Evolutionary conservation across 768 basidiomycete species (phyloP), one percentile per base, ranked within the genome.

Genomic region (Artomyces pyxidatus): DNA sequence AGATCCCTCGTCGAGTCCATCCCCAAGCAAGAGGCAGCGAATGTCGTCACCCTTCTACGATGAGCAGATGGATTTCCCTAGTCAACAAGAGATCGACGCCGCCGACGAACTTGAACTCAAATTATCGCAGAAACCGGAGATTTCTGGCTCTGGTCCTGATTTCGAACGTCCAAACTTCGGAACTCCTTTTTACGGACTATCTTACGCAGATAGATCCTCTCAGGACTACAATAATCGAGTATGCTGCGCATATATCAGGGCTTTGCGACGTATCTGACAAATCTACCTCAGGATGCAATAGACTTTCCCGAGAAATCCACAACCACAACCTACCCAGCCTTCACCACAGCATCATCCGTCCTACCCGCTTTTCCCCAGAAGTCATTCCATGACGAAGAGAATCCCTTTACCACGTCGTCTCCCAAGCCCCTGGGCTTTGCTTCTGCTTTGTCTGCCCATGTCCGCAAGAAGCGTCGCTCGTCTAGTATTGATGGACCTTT

Each of bases 11-110:
- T 45, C 53, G 38, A 39, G 42, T 37, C 77, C 75, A 5, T 77
- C 75, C n/a, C 59, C 67, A 9, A 67, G 69, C 35, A 85, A 85
- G 62, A 72, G 78, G 22, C 75, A 74, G 57, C 71, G 83, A 26
- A 68, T 82, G 46, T 80, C 81, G 3, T 82, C 80, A 1, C 81
- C 83, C 3, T 75, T 75, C 17, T 80, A 78, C 49, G 83, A 82
- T 5, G 53, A 51, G 9, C 56, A 51, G 26, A 26, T 56, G 6
- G 74, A 74, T 21, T 57, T 77, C 23, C 53, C 51, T 42, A 81
- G 73, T 47, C 71, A 75, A 51, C 75, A 77, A 16, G 48, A 54
- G 22, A 44, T 56, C 4, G 38, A 21, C 2, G 48, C 7, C 1
- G 42, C 54, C 3, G 45, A 46, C 2, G 17, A 37, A 19, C 4